Conservation (phyloP, 202 grass and related monocot species). For the Panicum virgatum region DNA sequence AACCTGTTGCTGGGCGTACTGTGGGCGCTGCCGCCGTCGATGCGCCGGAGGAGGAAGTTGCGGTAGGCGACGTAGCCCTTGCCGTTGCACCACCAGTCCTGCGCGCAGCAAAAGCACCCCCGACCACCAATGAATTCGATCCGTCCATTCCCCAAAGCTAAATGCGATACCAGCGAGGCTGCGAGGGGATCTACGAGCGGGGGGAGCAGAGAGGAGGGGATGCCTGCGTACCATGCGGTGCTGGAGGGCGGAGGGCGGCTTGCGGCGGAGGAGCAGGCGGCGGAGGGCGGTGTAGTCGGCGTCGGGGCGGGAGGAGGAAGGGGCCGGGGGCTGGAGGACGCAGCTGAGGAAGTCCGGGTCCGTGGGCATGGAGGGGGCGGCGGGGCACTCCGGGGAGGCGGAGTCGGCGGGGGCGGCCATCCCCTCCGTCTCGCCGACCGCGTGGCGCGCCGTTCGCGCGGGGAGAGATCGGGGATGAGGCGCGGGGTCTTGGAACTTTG, state of each 20-base stretch:
- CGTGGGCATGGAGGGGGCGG: slow-evolving; percentile 24
- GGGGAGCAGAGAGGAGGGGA: not conserved
- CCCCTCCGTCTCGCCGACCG: slow-evolving; percentile 38
- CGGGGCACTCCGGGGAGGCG: not conserved
- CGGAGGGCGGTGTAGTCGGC: slow-evolving; percentile 76
- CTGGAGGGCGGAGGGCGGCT: slow-evolving; percentile 52
- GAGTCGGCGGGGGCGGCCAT: slow-evolving; percentile 17
- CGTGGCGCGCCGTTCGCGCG: slow-evolving; percentile 12
- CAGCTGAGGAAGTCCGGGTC: slow-evolving; percentile 90
- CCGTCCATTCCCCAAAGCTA: slow-evolving; percentile 33
- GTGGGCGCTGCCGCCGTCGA: slow-evolving; percentile 60
- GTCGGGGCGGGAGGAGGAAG: slow-evolving; percentile 65
- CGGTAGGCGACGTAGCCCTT: slow-evolving; percentile 81
- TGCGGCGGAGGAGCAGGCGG: slow-evolving; percentile 73
- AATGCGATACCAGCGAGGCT: not conserved
- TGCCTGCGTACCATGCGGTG: slow-evolving; percentile 67
- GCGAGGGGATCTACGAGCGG: not conserved
- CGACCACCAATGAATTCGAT: slow-evolving; percentile 8
- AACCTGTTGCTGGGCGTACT: slow-evolving; percentile 86
- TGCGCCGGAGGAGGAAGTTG: slow-evolving; percentile 70
- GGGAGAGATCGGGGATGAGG: slow-evolving; percentile 26
- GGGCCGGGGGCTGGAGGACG: slow-evolving; percentile 73
- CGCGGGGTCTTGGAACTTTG: not conserved
- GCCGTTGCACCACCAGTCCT: slow-evolving; percentile 94
- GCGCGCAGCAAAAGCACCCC: not conserved